A percentile compares a stretch with the other conserved stretches of the same genome.
Evolutionary conservation across 1,284 basidiomycete species (phyloP).

Genomic region (Sporisorium graminicola): DNA sequence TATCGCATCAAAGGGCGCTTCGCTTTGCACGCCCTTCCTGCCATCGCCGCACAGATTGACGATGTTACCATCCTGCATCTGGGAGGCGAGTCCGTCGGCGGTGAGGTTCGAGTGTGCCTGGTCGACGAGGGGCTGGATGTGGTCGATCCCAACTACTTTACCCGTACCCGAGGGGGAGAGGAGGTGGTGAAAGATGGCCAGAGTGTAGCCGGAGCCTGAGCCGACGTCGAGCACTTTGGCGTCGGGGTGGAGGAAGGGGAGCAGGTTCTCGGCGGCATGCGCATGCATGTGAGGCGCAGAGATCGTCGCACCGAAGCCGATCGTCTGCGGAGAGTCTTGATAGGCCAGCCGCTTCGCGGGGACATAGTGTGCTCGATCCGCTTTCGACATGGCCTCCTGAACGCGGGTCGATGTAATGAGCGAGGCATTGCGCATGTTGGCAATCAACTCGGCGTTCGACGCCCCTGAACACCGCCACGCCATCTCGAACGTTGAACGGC

Average conservation of each 20-base stretch:
- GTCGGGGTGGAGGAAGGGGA: slow-evolving; percentile 79
- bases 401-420: slow-evolving; percentile 72
- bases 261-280: slow-evolving; percentile 80
- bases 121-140: slow-evolving; percentile 75
- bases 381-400: slow-evolving; percentile 51
- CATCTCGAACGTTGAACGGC: slow-evolving; percentile 72
- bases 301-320: slow-evolving; percentile 85
- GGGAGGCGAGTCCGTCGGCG: slow-evolving; percentile 77
- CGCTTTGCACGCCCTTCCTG: slow-evolving; percentile 71
- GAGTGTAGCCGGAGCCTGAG: slow-evolving; percentile 58
- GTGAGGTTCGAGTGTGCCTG: slow-evolving; percentile 79
- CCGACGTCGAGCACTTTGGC: slow-evolving; percentile 81
- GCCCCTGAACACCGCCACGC: slow-evolving; percentile 82
- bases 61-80: slow-evolving; percentile 76
- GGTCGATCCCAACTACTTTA: slow-evolving; percentile 89
- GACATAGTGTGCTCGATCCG: slow-evolving; percentile 75
- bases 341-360: slow-evolving; percentile 73
- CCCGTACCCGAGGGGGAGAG: slow-evolving; percentile 5
- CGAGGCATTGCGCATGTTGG: slow-evolving; percentile 75
- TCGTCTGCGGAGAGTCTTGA: slow-evolving; percentile 84
- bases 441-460: slow-evolving; percentile 79
- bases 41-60: slow-evolving; percentile 80
- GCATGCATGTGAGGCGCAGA: slow-evolving; percentile 91
- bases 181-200: slow-evolving; percentile 66
- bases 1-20: slow-evolving; percentile 86